Conservation (phyloP, 2,329 filamentous ascomycete genomes). For the Verticillium alfalfae region DNA sequence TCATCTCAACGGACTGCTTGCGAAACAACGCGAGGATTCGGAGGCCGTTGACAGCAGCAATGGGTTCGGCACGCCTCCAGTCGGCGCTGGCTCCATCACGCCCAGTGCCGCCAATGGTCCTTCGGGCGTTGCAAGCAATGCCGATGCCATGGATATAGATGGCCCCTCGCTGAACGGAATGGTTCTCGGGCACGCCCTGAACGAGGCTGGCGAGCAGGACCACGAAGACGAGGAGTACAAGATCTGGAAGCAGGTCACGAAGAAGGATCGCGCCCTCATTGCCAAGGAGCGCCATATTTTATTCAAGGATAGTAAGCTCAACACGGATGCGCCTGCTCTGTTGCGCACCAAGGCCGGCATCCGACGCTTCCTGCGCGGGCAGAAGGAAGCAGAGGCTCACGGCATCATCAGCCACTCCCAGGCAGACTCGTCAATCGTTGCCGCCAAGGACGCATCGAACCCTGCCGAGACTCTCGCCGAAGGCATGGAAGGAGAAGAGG, state of each 20-base stretch:
- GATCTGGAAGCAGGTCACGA: conserved; percentile 98
- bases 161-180: conserved; percentile 64
- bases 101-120: conserved; percentile 66
- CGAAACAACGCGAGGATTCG: conserved; percentile 64
- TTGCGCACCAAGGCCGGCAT: conserved; percentile 82
- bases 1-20: conserved; percentile 59
- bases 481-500: conserved; percentile 86
- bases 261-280: conserved; percentile 84
- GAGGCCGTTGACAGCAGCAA: conserved; percentile 77
- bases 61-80: conserved; percentile 78
- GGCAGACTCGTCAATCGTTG: conserved; percentile 37
- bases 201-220: conserved; percentile 64
- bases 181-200: conserved; percentile 56
- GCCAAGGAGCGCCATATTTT: conserved; percentile 82
- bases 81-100: conserved; percentile 64
- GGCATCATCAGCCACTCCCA: conserved; percentile 31
- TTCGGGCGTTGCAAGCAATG: conserved; percentile 65
- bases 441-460: conserved; percentile 41
- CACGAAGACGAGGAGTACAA: conserved; percentile 94
- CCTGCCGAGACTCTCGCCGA: conserved; percentile 78
- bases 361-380: conserved; percentile 78
- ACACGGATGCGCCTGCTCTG: conserved; percentile 81
- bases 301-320: conserved; percentile 79
- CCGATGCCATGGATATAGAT: conserved; percentile 84
- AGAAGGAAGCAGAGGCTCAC: conserved; percentile 59